A percentile compares a stretch with the other conserved stretches of the same genome.
Evolutionary conservation across 306 rosid species (phyloP).

Genomic region (Lablab purpureus): DNA sequence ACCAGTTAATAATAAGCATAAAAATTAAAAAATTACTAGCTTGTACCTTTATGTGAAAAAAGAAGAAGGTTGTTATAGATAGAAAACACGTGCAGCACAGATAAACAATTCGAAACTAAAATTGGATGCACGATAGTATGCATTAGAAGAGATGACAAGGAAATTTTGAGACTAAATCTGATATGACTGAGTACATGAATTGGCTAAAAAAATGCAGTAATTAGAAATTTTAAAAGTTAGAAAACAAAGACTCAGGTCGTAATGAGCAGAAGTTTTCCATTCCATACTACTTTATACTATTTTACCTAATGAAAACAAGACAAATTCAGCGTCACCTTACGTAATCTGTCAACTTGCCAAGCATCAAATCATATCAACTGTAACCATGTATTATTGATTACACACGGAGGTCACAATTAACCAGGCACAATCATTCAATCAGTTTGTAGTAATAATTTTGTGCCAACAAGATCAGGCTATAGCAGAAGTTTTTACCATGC

Average conservation of each 20-base stretch:
- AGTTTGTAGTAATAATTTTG: background rate
- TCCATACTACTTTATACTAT: slow-evolving; percentile 46
- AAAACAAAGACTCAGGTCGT: slow-evolving; percentile 35
- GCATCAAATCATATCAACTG: background rate
- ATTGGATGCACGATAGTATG: background rate
- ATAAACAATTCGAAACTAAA: background rate
- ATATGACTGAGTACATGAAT: slow-evolving; percentile 22
- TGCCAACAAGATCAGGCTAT: slow-evolving; percentile 43
- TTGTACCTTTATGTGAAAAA: background rate
- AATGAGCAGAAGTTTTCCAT: background rate
- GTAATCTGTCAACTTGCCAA: slow-evolving; percentile 34
- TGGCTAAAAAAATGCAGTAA: slow-evolving; percentile 3
- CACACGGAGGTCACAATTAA: slow-evolving; percentile 10
- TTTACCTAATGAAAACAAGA: slow-evolving; percentile 52
- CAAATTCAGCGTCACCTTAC: slow-evolving; percentile 48
- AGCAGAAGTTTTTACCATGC: background rate
- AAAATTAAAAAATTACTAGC: background rate
- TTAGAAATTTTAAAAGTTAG: slow-evolving; percentile 27
- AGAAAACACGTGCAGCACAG: background rate
- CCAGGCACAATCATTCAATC: slow-evolving; percentile 18
- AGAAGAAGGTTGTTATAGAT: background rate
- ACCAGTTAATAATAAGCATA: background rate
- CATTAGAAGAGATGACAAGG: background rate
- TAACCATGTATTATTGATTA: slow-evolving; percentile 41
- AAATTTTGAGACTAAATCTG: background rate